Evolutionary conservation across 345 rosid genomes (phyloP), one percentile per base, ranked within the genome.

Genomic region (Boechera stricta): DNA sequence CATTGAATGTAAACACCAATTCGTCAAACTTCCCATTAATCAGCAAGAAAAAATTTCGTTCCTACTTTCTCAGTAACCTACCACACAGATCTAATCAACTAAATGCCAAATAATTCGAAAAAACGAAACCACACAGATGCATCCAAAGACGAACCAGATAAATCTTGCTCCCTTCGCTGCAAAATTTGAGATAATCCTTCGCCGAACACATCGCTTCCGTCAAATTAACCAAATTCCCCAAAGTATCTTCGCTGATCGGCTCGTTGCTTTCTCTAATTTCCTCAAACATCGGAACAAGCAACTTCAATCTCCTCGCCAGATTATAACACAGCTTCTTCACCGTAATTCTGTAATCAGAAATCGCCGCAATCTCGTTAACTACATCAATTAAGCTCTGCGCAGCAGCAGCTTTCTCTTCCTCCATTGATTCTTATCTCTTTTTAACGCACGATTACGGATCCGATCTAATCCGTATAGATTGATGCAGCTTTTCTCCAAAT

Each of bases 151-250:
- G 76, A 77, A 95, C 99, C 97, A 92, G 59, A 82, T 90, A 92
- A 84, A 95, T 88, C 87, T 91, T 92, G 88, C 98, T 92, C 75
- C 94, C 97, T 76, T 89, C 86, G 77, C 92, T 73, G 56, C 97
- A 96, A 62, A 88, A 89, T 78, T 81, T 80, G 75, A 92, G 96
- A 81, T 87, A 72, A 70, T 87, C 94, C 75, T 81, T 87, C 1
- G 94, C 89, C 0, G 85, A 85, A 59, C 32, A 39, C 71, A 92
- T 71, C 28, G 92, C 84, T 6, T 79, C 86, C 73, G 85, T 80
- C 71, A 92, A 74, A 24, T 81, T 80, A 21, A 79, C 67, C 70
- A 92, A 81, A 71, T 81, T 84, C 58, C 29, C 52, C 36, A 79
- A 15, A 42, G 89, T 81, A 57, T 80, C 89, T n/a, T 81, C 85